Base-by-base conservation (phyloP, 1,284 basidiomycete genomes). In the Kwoniella shivajii region DNA sequence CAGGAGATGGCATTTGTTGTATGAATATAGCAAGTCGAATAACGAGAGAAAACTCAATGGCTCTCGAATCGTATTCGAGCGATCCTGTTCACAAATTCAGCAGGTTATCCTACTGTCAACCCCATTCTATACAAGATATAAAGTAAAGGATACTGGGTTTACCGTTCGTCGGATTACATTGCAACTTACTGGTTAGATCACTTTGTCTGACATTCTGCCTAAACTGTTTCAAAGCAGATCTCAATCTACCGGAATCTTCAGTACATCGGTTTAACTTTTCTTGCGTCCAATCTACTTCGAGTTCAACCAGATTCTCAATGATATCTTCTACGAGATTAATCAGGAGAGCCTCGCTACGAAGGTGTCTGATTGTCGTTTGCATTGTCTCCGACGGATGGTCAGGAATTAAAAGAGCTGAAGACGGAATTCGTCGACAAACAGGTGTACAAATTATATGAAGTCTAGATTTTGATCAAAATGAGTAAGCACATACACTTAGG, bases 401-500 rank as follows among this genome's bases (percentile, higher is more conserved):
- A 13, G 49, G 49, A 9, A 51, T 16, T 24, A 18, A 11, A 4
- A 18, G 22, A 5, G 49, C 49, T 9, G 49, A 39, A 5, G 49
- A 51, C n/a, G 31, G 20, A 29, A 51, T 29, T 3, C 27, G 39
- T 13, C 6, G 6, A 20, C 14, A 29, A n/a, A 11, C 7, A 11
- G 38, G 49, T 10, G 38, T 51, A 14, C 13, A 51, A 4, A 42
- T 38, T 5, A 51, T 51, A 20, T 43, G 49, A n/a, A n/a, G n/a
- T n/a, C n/a, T n/a, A n/a, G n/a, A n/a, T n/a, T n/a, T n/a, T n/a
- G n/a, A n/a, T n/a, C n/a, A n/a, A n/a, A n/a, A n/a, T n/a, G n/a
- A n/a, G n/a, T n/a, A n/a, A n/a, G n/a, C n/a, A n/a, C n/a, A n/a
- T n/a, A n/a, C n/a, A n/a, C n/a, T n/a, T n/a, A n/a, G n/a, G n/a